Conservation (phyloP, 345 rosid species). For the Dipteronia dyeriana region DNA sequence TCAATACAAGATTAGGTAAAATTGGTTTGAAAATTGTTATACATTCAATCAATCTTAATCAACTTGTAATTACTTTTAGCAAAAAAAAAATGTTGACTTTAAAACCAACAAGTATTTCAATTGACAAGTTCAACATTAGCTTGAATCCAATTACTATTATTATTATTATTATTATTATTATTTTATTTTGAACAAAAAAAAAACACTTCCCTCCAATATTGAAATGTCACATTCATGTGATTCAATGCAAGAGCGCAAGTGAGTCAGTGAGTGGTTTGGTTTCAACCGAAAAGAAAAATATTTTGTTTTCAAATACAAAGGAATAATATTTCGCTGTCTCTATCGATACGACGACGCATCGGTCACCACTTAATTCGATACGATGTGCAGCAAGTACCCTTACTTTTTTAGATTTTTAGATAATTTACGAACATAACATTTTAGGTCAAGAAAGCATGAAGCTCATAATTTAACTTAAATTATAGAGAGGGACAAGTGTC, state of each 20-base stretch:
- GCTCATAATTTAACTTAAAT: neutral
- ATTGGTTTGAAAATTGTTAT: too few relatives aligned
- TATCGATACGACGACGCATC: neutral
- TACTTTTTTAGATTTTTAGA: too few relatives aligned
- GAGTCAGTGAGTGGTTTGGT: neutral
- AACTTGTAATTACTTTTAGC: neutral
- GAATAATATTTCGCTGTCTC: neutral
- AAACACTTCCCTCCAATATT: conserved; percentile 20
- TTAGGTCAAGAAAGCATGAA: neutral
- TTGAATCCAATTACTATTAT: neutral
- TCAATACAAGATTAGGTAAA: neutral
- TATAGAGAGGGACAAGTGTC: conserved; percentile 12
- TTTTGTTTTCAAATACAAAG: neutral
- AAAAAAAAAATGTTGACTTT: neutral
- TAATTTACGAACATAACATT: neutral
- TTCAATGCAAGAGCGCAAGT: neutral
- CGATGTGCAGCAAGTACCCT: neutral
- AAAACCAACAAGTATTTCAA: neutral
- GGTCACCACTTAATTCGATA: neutral
- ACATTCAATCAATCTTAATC: too few relatives aligned
- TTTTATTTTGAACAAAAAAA: neutral
- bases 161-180: too few relatives aligned
- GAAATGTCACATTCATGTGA: conserved; percentile 9
- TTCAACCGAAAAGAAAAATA: conserved; percentile 3
- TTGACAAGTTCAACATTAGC: neutral